Percentiles rank a stretch among this genome's conserved stretches.
These are phyloP conservation scores for Blastobotrys attinorum DNA, from an alignment of 805 yeast genomes.

Conservation along the genomic window DNA sequence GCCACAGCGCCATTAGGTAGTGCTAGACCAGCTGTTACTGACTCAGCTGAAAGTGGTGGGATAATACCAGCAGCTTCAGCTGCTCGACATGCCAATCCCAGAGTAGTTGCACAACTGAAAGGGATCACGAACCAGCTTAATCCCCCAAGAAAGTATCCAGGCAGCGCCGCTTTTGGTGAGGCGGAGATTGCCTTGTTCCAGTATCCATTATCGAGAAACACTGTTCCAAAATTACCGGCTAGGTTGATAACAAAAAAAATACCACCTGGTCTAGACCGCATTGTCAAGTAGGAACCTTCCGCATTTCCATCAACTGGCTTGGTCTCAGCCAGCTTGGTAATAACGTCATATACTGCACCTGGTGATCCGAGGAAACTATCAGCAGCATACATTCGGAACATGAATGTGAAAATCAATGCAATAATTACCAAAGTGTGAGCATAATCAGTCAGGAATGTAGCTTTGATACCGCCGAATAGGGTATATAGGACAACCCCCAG, in stretches of 20 bases:
- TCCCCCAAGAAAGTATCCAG: constrained; percentile 85
- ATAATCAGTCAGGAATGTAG: constrained; percentile 74
- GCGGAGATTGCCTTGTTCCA: constrained; percentile 87
- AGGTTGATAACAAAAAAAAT: constrained; percentile 82
- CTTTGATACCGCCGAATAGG: constrained; percentile 73
- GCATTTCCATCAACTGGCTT: constrained; percentile 74
- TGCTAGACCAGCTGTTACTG: constrained; percentile 68
- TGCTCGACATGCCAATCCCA: constrained; percentile 66
- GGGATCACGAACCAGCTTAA: constrained; percentile 90
- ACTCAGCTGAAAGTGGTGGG: constrained; percentile 46
- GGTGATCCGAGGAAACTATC: constrained; percentile 71
- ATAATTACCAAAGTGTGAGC: constrained; percentile 74
- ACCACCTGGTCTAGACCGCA: constrained; percentile 80
- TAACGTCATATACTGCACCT: constrained; percentile 64
- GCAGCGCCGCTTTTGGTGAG: constrained; percentile 73
- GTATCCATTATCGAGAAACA: constrained; percentile 78
- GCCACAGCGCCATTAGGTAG: constrained; percentile 73
- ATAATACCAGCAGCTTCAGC: constrained; percentile 43
- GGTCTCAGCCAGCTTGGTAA: constrained; percentile 46
- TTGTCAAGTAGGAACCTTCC: constrained; percentile 80
- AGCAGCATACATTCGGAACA: constrained; percentile 72
- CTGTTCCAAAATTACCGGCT: constrained; percentile 87
- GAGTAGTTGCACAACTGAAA: constrained; percentile 68
- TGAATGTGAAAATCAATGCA: constrained; percentile 71
- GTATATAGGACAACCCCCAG: constrained; percentile 71